These are phyloP conservation scores for Centaurea solstitialis DNA, from an alignment of 129 eudicot species.

Conservation along the genomic window DNA sequence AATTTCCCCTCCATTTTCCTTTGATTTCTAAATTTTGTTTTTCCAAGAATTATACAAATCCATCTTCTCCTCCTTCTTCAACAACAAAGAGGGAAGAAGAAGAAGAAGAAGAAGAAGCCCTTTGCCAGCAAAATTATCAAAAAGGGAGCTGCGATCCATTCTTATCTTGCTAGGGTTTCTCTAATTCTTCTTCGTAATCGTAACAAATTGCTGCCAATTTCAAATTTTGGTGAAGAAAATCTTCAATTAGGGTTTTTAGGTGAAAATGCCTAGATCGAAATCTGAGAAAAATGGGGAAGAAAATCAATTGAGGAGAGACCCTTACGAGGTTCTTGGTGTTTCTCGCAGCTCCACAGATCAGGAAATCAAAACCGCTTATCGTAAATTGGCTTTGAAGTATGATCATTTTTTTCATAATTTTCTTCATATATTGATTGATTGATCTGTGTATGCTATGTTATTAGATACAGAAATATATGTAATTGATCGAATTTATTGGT, in stretches of 20 bases:
- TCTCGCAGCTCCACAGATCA: slow-evolving; percentile 71
- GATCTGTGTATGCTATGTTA: too few relatives aligned
- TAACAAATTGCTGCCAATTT: background rate
- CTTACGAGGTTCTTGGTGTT: slow-evolving; percentile 88
- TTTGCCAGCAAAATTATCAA: slow-evolving; percentile 12
- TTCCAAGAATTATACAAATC: background rate
- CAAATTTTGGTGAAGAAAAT: background rate
- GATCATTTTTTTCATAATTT: background rate
- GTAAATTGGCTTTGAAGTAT: slow-evolving; percentile 86
- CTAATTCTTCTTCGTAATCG: slow-evolving; percentile 12
- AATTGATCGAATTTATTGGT: background rate
- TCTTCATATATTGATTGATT: background rate
- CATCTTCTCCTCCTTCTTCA: slow-evolving; percentile 4
- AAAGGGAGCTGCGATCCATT: slow-evolving; percentile 18
- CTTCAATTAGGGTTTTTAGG: slow-evolving; percentile 14
- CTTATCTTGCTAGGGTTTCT: slow-evolving; percentile 25
- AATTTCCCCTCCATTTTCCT: slow-evolving; percentile 62
- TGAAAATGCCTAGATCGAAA: slow-evolving; percentile 63
- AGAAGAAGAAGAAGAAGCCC: too few relatives aligned
- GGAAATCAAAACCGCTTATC: slow-evolving; percentile 73
- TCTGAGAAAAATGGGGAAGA: slow-evolving; percentile 44
- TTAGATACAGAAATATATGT: too few relatives aligned
- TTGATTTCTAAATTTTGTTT: slow-evolving; percentile 19
- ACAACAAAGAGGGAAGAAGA: too few relatives aligned
- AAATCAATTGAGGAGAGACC: slow-evolving; percentile 71